Evolutionary conservation across 805 yeast genomes (phyloP).

Genomic region (Yamadazyma phyllophila): DNA sequence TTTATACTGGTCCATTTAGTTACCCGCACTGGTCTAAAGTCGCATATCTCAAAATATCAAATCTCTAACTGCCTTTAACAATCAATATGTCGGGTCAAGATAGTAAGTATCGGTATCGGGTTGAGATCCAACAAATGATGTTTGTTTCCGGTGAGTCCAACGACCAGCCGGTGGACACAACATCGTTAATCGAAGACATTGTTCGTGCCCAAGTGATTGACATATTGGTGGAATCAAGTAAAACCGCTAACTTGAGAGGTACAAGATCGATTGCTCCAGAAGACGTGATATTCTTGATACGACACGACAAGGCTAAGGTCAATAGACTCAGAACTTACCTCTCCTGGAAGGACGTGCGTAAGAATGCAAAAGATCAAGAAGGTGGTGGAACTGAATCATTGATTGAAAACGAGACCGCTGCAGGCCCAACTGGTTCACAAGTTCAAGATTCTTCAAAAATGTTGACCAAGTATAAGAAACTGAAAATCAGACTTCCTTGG

Average conservation of each 20-base stretch:
- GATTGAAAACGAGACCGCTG: slow-evolving; percentile 49
- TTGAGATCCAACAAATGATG: slow-evolving; percentile 98
- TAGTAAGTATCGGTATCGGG: slow-evolving; percentile 68
- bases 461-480: slow-evolving; percentile 59
- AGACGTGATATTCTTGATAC: slow-evolving; percentile 86
- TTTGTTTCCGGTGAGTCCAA: slow-evolving; percentile 94
- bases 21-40: slow-evolving; percentile 6
- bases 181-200: slow-evolving; percentile 91
- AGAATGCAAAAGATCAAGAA: slow-evolving; percentile 63
- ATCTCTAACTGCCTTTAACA: background rate
- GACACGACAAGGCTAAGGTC: slow-evolving; percentile 94
- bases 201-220: slow-evolving; percentile 94
- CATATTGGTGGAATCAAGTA: slow-evolving; percentile 70
- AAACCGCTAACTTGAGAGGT: slow-evolving; percentile 75
- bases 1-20: slow-evolving; percentile 6
- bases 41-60: background rate
- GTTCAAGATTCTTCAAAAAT: slow-evolving; percentile 39
- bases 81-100: slow-evolving; percentile 6
- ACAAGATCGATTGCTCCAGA: slow-evolving; percentile 85
- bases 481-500: slow-evolving; percentile 89
- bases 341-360: slow-evolving; percentile 96
- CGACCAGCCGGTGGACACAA: slow-evolving; percentile 90
- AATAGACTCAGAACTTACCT: slow-evolving; percentile 85
- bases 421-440: slow-evolving; percentile 27
- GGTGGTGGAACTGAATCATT: slow-evolving; percentile 49